phyloP scores from a whole-genome alignment of 768 basidiomycete species.

The Auriscalpium orientale region DNA sequence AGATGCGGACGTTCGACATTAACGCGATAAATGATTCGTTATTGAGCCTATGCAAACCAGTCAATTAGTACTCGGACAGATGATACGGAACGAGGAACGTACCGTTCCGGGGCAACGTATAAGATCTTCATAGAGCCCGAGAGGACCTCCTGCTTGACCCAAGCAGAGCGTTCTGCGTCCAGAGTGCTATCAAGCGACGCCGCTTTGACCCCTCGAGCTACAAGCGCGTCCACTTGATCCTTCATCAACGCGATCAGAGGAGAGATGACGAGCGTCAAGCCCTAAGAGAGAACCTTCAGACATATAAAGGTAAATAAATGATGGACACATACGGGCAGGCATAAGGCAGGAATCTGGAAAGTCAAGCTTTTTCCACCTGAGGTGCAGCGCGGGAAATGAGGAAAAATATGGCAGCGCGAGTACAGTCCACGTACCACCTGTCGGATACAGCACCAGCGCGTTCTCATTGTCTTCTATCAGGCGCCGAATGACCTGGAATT shows the following conservation, averaged over 20 bases:
- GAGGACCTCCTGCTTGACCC: conserved; percentile 30
- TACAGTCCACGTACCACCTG: conserved; percentile 22
- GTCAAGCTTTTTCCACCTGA: conserved; percentile 32
- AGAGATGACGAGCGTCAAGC: conserved; percentile 30
- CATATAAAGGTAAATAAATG: not conserved
- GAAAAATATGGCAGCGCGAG: not conserved
- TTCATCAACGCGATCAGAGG: conserved; percentile 30
- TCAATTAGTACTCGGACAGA: not conserved
- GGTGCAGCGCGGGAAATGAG: not conserved
- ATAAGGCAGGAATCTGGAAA: conserved; percentile 34
- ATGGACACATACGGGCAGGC: conserved; percentile 22
- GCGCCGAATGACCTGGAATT: conserved; percentile 27
- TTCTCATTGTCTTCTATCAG: conserved; percentile 34
- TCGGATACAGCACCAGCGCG: conserved; percentile 35
- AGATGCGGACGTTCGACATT: conserved; percentile 35
- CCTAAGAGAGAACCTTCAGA: not conserved
- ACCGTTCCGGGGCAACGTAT: conserved; percentile 41
- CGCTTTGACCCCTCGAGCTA: conserved; percentile 27
- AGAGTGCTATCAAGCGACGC: conserved; percentile 35
- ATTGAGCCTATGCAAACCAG: conserved; percentile 27
- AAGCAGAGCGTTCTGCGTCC: conserved; percentile 21
- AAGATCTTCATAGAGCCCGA: conserved; percentile 37
- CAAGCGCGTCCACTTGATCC: conserved; percentile 33
- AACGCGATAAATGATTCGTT: conserved; percentile 38
- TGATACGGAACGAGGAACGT: not conserved